These are phyloP conservation scores for Pichia sp. DNA, from an alignment of 1,139 yeast species.

Conservation along the genomic window DNA sequence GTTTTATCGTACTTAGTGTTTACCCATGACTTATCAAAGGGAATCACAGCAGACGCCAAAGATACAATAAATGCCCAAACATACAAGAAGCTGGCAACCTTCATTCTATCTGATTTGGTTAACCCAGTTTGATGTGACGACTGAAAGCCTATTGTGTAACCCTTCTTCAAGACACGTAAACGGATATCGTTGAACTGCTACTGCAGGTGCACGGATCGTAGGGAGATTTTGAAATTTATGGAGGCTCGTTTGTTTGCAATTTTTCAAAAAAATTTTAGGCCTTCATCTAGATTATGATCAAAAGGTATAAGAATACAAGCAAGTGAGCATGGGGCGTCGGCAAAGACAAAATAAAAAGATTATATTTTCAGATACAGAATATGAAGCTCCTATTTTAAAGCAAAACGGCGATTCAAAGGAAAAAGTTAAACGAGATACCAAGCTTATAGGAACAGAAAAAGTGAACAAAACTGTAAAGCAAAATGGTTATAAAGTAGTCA, in stretches of 20 bases:
- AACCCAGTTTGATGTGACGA: too few relatives aligned
- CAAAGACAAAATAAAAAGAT: conserved; percentile 22
- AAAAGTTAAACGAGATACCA: background rate
- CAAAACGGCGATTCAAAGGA: background rate
- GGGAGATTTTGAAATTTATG: background rate
- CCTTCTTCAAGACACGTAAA: too few relatives aligned
- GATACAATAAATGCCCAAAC: conserved; percentile 3
- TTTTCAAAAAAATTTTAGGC: background rate
- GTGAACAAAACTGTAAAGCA: background rate
- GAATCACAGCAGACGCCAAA: conserved; percentile 9
- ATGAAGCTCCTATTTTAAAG: background rate
- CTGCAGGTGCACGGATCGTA: conserved; percentile 1
- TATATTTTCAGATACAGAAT: conserved; percentile 17
- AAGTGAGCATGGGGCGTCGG: conserved; percentile 8
- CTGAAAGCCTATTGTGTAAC: too few relatives aligned
- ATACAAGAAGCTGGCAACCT: conserved; percentile 1
- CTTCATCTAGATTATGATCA: background rate
- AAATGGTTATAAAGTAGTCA: conserved; percentile 6
- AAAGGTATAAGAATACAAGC: background rate
- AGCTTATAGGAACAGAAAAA: background rate
- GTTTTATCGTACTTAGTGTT: conserved; percentile 40
- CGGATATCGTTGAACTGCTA: too few relatives aligned
- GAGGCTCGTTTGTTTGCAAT: background rate
- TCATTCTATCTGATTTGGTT: conserved; percentile 5
- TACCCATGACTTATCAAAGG: conserved; percentile 35